Conservation (phyloP, 441 rosid species). For the Mallotus repandus region DNA sequence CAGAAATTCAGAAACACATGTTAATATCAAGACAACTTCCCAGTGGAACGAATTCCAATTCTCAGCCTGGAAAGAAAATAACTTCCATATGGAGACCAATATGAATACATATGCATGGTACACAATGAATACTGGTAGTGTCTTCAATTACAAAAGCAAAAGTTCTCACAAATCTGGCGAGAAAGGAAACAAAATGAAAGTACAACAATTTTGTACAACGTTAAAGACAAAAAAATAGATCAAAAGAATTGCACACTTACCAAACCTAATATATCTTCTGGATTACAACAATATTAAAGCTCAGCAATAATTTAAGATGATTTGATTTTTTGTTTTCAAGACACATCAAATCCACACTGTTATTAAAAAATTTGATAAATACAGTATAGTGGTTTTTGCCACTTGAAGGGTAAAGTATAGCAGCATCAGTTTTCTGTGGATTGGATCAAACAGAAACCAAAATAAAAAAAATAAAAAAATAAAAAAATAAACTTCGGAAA, state of each 20-base stretch:
- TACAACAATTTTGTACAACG: background rate
- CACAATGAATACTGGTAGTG: background rate
- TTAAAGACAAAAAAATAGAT: background rate
- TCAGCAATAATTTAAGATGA: background rate
- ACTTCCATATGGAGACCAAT: background rate
- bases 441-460: background rate
- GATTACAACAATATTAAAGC: background rate
- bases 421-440: background rate
- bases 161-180: background rate
- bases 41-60: slow-evolving; percentile 6
- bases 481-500: background rate
- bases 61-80: slow-evolving; percentile 18
- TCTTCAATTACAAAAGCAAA: background rate
- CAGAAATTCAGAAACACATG: background rate
- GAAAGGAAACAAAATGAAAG: background rate
- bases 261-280: background rate
- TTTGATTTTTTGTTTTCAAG: background rate
- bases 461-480: too few species aligned
- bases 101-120: background rate
- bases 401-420: background rate
- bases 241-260: background rate
- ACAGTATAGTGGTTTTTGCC: too few species aligned
- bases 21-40: background rate
- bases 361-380: background rate
- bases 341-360: background rate